These are phyloP conservation scores for Blastobotrys americana DNA, from an alignment of 805 yeast species.

Conservation along the genomic window DNA sequence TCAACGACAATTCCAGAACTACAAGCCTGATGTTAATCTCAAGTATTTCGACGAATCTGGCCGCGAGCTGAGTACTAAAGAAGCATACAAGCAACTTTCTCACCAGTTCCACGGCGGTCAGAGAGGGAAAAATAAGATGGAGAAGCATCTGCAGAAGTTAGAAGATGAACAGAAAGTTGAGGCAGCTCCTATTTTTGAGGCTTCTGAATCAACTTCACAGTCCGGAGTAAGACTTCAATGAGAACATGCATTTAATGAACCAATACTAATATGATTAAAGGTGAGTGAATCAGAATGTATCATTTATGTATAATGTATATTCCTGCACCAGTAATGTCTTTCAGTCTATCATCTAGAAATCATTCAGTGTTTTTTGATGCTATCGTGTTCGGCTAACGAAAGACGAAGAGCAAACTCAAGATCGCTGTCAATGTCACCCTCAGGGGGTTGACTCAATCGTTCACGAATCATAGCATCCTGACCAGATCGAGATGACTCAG, in stretches of 20 bases:
- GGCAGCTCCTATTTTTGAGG: constrained; percentile 15
- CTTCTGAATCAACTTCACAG: background rate
- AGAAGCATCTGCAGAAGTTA: constrained; percentile 27
- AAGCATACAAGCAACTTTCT: constrained; percentile 70
- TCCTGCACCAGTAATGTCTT: no score
- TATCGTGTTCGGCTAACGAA: constrained; percentile 1
- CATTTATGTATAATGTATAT: no score
- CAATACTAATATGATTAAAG: no score
- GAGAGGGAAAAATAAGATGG: constrained; percentile 31
- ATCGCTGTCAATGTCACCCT: background rate
- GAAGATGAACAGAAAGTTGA: constrained; percentile 25
- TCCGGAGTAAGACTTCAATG: constrained; percentile 3
- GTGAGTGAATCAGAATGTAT: no score
- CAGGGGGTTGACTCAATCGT: background rate
- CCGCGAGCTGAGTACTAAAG: constrained; percentile 48
- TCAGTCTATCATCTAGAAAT: no score
- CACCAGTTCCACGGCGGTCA: constrained; percentile 67
- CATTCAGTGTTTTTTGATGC: background rate
- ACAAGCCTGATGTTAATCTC: constrained; percentile 40
- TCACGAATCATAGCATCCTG: background rate
- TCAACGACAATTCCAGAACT: constrained; percentile 30
- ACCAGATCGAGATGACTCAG: background rate
- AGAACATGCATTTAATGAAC: background rate
- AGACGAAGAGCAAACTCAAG: constrained; percentile 2
- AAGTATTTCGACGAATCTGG: constrained; percentile 63